Evolutionary conservation across 2,329 filamentous ascomycete genomes (phyloP).

Genomic region (Paecilomyces variotii): DNA sequence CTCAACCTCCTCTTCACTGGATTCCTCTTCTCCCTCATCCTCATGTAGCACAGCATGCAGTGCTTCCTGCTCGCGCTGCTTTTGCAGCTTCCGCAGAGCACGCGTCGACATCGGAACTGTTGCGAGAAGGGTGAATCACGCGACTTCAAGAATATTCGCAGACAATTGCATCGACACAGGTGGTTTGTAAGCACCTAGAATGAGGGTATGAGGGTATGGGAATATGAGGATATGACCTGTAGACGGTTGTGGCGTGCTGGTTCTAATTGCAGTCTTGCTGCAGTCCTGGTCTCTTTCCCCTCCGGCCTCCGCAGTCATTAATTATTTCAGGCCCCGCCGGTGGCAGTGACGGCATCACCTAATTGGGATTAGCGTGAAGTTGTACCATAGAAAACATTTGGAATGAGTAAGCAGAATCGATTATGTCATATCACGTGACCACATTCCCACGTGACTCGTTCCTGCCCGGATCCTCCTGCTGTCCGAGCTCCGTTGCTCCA

Average conservation of each 20-base stretch:
- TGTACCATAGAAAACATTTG: neutral
- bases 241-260: neutral
- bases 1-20: slow-evolving; percentile 33
- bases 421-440: slow-evolving; percentile 10
- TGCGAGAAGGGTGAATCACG: neutral
- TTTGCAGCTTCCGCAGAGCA: slow-evolving; percentile 57
- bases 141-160: neutral
- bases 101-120: slow-evolving; percentile 53
- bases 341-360: slow-evolving; percentile 6
- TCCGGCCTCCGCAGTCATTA: neutral
- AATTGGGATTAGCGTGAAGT: slow-evolving; percentile 2
- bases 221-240: neutral
- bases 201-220: too few species aligned
- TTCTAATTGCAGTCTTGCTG: neutral
- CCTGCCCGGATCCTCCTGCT: slow-evolving; percentile 11
- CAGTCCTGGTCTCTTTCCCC: neutral
- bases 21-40: slow-evolving; percentile 29
- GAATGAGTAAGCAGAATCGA: neutral
- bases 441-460: slow-evolving; percentile 3
- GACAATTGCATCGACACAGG: neutral
- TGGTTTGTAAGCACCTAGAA: neutral
- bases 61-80: slow-evolving; percentile 52
- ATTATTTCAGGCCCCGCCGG: neutral
- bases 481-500: slow-evolving; percentile 1
- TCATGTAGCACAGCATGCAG: slow-evolving; percentile 34